Evolutionary conservation across 2,329 filamentous ascomycete genomes (phyloP), one percentile per base, ranked within the genome.

Genomic region (Thielaviopsis euricoi): DNA sequence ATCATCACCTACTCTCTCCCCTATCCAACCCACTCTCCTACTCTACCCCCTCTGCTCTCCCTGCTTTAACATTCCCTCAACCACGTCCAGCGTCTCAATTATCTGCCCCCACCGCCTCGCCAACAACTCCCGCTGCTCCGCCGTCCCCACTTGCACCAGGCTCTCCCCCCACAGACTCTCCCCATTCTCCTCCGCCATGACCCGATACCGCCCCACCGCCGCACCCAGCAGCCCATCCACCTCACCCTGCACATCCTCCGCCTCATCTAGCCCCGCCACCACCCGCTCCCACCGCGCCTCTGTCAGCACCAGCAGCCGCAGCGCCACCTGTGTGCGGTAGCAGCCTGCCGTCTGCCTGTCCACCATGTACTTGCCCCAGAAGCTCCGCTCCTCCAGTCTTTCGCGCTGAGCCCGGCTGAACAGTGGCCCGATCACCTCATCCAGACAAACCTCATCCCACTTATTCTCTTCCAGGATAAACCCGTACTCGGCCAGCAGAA

Each of bases 401-500:
- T 66, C 64, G 58, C 64, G 70, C 62, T 75, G 71, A 5, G 55
- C 51, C 2, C 57, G 52, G 25, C 67, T 63, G 29, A 76, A 61
- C 60, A 63, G 67, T 1, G 71, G 70, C 26, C 76, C 66, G 43
- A 80, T 57, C n/a, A 71, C 71, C 1, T 73, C 70, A 59, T 80
- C 76, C 2, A 80, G 67, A 12, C 65, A 66, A 2, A 72, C 69
- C 64, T 78, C 76, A 53, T 80, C 77, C 71, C 74, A 78, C n/a
- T 67, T 64, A 63, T 80, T 79, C 23, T 67, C 64, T 56, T 76
- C 75, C 17, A 68, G 63, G 12, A 75, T 66, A 62, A 80, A 80
- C 4, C 77, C 77, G 62, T 80, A 90, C 68, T 89, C 85, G 0
- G 80, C 76, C 2, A 89, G 74, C 19, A 89, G 69, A 63, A 86